phyloP scores from a whole-genome alignment of 768 basidiomycete genomes.

The Tylopilus vinaceipallidus region DNA sequence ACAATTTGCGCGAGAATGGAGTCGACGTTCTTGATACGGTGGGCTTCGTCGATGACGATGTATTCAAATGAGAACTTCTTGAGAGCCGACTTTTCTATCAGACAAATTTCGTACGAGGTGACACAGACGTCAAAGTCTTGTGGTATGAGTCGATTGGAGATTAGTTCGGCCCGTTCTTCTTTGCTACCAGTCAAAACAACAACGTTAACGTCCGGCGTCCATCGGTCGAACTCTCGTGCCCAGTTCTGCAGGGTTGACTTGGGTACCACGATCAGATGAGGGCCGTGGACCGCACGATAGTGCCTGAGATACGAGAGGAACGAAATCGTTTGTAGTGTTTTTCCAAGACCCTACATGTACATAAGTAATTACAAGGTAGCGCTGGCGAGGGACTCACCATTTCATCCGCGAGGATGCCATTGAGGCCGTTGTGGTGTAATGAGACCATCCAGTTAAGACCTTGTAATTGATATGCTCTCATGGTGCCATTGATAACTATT shows the following conservation, averaged over 20 bases:
- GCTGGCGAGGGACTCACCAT: constrained; percentile 52
- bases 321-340: constrained; percentile 96
- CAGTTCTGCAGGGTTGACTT: constrained; percentile 98
- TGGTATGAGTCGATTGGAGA: constrained; percentile 73
- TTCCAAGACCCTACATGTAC: constrained; percentile 81
- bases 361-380: neutral
- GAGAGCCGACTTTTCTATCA: constrained; percentile 89
- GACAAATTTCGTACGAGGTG: constrained; percentile 95
- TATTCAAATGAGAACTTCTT: constrained; percentile 98
- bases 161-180: constrained; percentile 84
- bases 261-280: constrained; percentile 96
- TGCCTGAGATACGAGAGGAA: constrained; percentile 95
- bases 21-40: constrained; percentile 98
- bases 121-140: constrained; percentile 93
- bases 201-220: constrained; percentile 87
- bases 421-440: constrained; percentile 92
- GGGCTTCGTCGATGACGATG: constrained; percentile 97
- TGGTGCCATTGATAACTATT: constrained; percentile 81
- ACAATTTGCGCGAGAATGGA: constrained; percentile 95
- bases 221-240: constrained; percentile 87
- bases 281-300: constrained; percentile 70
- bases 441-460: constrained; percentile 98
- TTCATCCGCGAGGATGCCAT: constrained; percentile 96
- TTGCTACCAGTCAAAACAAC: constrained; percentile 82
- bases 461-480: constrained; percentile 94